Evolutionary conservation across 768 basidiomycete species (phyloP).

Genomic region (Amyloporia xantha): DNA sequence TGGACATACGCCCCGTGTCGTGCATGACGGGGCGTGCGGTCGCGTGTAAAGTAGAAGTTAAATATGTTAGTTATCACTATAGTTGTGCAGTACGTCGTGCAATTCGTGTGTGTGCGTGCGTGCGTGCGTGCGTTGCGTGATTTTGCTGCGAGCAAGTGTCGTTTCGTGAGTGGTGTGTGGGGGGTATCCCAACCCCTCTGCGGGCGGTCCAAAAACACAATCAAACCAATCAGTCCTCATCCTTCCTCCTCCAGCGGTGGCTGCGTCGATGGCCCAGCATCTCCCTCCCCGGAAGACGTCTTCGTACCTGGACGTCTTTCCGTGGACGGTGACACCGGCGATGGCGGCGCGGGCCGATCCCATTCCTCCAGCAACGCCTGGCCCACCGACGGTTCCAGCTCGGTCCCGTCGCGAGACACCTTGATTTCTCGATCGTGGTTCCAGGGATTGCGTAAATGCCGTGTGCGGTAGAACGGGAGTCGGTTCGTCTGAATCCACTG

Average conservation of each 20-base stretch:
- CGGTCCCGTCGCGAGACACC: constrained; percentile 86
- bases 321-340: neutral
- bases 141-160: constrained; percentile 12
- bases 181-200: too few relatives aligned
- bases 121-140: constrained; percentile 20
- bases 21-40: constrained; percentile 12
- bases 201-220: too few relatives aligned
- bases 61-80: constrained; percentile 3
- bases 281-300: constrained; percentile 3
- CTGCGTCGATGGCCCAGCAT: constrained; percentile 1
- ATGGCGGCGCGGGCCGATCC: constrained; percentile 30
- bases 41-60: constrained; percentile 16
- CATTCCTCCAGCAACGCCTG: constrained; percentile 66
- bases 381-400: constrained; percentile 77
- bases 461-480: constrained; percentile 69
- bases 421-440: constrained; percentile 80
- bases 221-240: neutral
- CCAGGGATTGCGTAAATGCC: constrained; percentile 87
- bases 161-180: constrained; percentile 14
- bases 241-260: neutral
- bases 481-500: constrained; percentile 73
- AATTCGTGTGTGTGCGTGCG: constrained; percentile 17
- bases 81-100: constrained; percentile 13
- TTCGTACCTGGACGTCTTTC: neutral
- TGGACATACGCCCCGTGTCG: constrained; percentile 9